Conservation (phyloP, 1,284 basidiomycete genomes). For the Violaceomyces palustris region DNA sequence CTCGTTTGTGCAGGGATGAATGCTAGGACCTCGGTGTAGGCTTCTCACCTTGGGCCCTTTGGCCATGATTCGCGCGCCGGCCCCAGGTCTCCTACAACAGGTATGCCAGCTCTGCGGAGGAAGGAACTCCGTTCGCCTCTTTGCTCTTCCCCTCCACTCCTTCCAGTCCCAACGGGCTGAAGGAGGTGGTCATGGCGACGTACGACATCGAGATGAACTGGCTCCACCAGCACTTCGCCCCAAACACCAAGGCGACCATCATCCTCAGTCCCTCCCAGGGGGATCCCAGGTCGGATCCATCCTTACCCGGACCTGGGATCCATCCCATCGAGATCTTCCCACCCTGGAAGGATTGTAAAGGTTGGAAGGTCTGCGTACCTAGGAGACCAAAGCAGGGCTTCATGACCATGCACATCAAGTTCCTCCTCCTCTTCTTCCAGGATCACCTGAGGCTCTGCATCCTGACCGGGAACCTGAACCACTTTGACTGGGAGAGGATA, state of each 20-base stretch:
- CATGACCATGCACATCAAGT: conserved; percentile 44
- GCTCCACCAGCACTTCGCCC: conserved; percentile 37
- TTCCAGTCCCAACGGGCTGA: conserved; percentile 12
- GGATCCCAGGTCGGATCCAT: conserved; percentile 12
- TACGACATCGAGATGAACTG: conserved; percentile 45
- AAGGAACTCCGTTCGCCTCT: conserved; percentile 20
- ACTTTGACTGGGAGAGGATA: conserved; percentile 44
- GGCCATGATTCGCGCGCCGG: too few species aligned
- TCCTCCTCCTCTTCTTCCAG: conserved; percentile 35
- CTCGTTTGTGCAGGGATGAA: too few species aligned
- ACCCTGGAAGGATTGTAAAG: conserved; percentile 7
- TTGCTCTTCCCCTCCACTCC: conserved; percentile 34
- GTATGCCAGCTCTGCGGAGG: conserved; percentile 6
- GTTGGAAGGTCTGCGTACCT: conserved; percentile 36
- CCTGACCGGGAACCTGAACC: conserved; percentile 41
- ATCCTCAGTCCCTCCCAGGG: conserved; percentile 28
- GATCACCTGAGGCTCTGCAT: conserved; percentile 35
- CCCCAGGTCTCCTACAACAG: conserved; percentile 37
- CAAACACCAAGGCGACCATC: conserved; percentile 29
- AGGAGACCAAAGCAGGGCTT: conserved; percentile 24
- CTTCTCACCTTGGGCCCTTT: too few species aligned
- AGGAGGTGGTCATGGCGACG: conserved; percentile 34
- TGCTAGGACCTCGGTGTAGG: background rate
- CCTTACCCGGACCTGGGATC: conserved; percentile 17
- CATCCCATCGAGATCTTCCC: conserved; percentile 16